These are phyloP conservation scores for Arabidopsis lyrata DNA, from an alignment of 441 rosid genomes.

Conservation along the genomic window DNA sequence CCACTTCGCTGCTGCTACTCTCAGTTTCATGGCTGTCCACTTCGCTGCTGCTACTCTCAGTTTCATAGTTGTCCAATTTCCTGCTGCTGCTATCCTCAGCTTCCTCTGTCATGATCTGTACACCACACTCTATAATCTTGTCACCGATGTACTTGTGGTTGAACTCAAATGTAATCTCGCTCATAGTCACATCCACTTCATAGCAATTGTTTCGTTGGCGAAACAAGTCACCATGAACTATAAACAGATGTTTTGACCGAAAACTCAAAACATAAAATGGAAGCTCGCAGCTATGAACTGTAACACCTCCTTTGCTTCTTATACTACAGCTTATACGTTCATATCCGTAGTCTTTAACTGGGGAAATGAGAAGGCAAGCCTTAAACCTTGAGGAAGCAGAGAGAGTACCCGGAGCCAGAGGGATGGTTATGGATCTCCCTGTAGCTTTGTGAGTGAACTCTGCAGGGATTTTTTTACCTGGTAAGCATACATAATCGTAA, in stretches of 20 bases:
- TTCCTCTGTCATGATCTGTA: too few relatives aligned
- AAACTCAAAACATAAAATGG: too few relatives aligned
- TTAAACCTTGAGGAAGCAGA: background rate
- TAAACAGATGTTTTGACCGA: too few relatives aligned
- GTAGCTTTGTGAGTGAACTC: background rate
- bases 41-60: too few relatives aligned
- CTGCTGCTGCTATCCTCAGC: background rate
- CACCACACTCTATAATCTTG: too few relatives aligned
- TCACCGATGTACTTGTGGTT: fast-evolving
- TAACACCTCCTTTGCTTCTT: background rate
- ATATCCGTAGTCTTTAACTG: fast-evolving
- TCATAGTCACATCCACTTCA: too few relatives aligned
- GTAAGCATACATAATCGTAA: background rate
- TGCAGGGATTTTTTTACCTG: background rate
- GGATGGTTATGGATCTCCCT: background rate
- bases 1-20: too few relatives aligned
- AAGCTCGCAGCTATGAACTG: too few relatives aligned
- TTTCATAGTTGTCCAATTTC: too few relatives aligned
- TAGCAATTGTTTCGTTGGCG: too few relatives aligned
- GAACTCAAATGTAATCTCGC: too few relatives aligned
- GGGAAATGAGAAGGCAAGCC: background rate
- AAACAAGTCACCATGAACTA: background rate
- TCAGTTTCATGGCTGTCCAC: too few relatives aligned
- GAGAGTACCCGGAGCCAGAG: background rate
- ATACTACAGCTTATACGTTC: background rate